Evolutionary conservation across 164 flowering plant species (phyloP), one percentile per base, ranked within the genome.

Genomic region (Vitis rupestris): DNA sequence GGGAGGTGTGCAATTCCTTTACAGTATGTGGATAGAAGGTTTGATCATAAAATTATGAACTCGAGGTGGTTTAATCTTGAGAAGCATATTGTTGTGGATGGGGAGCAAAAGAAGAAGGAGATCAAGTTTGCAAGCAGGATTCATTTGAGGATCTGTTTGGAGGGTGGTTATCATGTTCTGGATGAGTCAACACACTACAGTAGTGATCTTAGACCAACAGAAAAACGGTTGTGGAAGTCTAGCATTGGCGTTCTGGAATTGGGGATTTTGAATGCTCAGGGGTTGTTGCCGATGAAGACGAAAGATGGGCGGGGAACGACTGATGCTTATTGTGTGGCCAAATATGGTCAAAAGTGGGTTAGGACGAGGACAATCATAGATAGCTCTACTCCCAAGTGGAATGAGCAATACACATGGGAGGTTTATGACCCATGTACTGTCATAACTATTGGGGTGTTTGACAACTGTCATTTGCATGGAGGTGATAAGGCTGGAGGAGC

Each of bases 131-230:
- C 91, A 1, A 85, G 87, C 75, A 77, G 81, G 79, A 83, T 87
- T 75, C 91, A 87, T 65, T 50, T 83, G 72, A 79, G 91, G 78
- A 72, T 87, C 29, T 80, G 87, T 64, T 72, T 87, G 76, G 91
- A 87, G 59, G 91, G 89, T 50, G 91, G 91, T 16, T 87, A 87
- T 68, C 89, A 87, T 72, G 91, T 87, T 19, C 72, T 87, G 61
- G 91, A 87, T 65, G 91, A 87, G 65, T 85, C 88, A 14, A 85
- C 91, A 2, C 84, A 87, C 59, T 83, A 85, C 63, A 85, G 86
- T 61, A 87, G 91, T 54, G 88, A 85, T 77, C 83, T 85, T 23
- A 80, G 84, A 64, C 87, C 91, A 1, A 85, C 85, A 9, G 85
- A 86, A 4, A 87, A 84, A 47, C 87, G 72, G 67, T 66, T 87